Base-by-base conservation (phyloP, 2,329 filamentous ascomycete species). In the Emericellopsis atlantica region DNA sequence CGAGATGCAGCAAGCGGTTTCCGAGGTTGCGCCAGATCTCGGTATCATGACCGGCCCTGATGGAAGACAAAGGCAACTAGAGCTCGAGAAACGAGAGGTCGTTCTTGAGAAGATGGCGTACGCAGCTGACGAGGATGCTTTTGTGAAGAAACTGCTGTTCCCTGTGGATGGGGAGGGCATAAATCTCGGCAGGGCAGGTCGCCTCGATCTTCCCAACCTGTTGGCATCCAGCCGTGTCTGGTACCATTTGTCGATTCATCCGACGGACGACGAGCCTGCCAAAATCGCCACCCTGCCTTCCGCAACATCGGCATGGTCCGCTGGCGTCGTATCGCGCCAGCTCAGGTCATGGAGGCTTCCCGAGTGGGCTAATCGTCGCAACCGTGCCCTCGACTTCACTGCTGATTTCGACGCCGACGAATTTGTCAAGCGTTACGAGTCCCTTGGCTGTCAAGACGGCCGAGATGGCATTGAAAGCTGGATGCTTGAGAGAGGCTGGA, bases 381-480 rank as follows among this genome's bases (percentile, higher is more conserved):
- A 89, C 58, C 87, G 86, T 57, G 79, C 83, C 51, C 76, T 96
- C 3, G 92, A 98, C 56, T 98, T 94, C 60, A 98, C 92, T 0
- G 87, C 89, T 2, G 92, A 98, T 54, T 98, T 96, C 50, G 92
- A 98, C 52, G 67, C 89, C 5, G 86, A 95, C 14, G 92, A 98
- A 57, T 96, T 98, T 52, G 75, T 80, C 16, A 79, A 81, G 50
- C 79, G 92, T 36, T 98, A 95, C 56, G 70, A 79, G 5, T 69
- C 76, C 6, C 72, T 98, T 1, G 92, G 92, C 12, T 98, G 92
- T 59, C 77, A 81, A 50, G 87, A 94, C 48, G 92, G 92, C 43
- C 79, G 79, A 46, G 92, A 98, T 46, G 92, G 90, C 37, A 88
- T 95, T 40, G 87, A 96, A 55, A 93, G 76, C 52, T 98, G 90